Evolutionary conservation across 352 stramenopile genomes (phyloP), one percentile per base, ranked within the genome.

Genomic region (Achlya hypogyna): DNA sequence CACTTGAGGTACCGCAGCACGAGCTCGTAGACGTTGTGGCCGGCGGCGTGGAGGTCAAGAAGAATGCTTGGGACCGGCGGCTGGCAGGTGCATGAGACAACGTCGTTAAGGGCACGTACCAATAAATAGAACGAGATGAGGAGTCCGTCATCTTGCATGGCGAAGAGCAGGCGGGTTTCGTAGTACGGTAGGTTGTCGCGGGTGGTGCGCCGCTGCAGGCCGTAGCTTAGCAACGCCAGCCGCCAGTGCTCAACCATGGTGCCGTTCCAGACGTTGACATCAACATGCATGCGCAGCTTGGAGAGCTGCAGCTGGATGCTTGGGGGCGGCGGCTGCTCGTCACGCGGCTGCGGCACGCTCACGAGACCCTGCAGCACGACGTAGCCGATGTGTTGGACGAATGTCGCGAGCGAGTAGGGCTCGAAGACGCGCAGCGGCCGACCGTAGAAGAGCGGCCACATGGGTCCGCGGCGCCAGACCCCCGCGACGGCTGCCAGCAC

Each of bases 201-300:
- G 9, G 32, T 49, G 5, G 9, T 9, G 31, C 60, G 45, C 5
- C 49, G 38, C 2, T 59, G 42, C 32, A 34, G 38, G 45, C 60
- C 60, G 22, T 59, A 58, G 12, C 49, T 23, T 27, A 67, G 6
- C 1, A 67, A 5, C n/a, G 34, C 42, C 22, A 58, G 47, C 14
- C 60, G 45, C 60, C 60, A 67, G 23, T 67, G 60, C 60, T 67
- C 60, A 12, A 53, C 45, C 42, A 67, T 42, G 31, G 60, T 47
- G 18, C 38, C 25, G 32, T 67, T 67, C 60, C 60, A 67, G n/a
- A 60, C 51, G 22, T 67, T 31, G 28, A 59, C 5, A n/a, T 25
- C 14, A 20, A 67, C 20, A 5, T 49, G 60, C 5, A 67, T 18
- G 14, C 59, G 38, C 10, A 67, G 20, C 28, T 54, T 54, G 34